phyloP scores from a whole-genome alignment of 768 basidiomycete species.

The Mycena latifolia region DNA sequence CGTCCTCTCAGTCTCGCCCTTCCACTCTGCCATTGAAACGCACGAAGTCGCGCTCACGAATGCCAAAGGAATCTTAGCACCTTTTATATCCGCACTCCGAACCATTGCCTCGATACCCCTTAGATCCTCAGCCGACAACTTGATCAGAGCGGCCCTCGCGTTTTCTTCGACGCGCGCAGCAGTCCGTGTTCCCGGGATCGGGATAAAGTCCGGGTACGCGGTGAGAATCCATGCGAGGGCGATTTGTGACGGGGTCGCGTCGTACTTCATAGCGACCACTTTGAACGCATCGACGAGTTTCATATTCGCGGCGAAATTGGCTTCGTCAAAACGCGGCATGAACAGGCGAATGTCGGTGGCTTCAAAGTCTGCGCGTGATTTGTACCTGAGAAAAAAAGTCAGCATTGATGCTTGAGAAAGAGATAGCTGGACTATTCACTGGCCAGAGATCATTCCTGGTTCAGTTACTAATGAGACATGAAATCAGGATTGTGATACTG shows the following conservation, averaged over 20 bases:
- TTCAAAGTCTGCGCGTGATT: conserved; percentile 4
- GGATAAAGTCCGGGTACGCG: conserved; percentile 2
- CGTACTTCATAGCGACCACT: conserved; percentile 2
- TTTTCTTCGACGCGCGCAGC: neutral
- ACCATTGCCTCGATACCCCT: too few species aligned
- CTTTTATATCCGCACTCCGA: conserved; percentile 1
- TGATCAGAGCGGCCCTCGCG: neutral
- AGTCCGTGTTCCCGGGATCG: neutral
- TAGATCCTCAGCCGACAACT: neutral
- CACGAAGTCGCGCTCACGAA: neutral
- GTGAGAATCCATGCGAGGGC: conserved; percentile 10
- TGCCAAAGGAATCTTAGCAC: neutral
- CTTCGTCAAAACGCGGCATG: conserved; percentile 6
- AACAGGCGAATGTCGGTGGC: neutral
- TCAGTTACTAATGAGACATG: neutral
- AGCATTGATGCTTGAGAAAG: neutral
- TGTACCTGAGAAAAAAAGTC: neutral
- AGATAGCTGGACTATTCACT: neutral
- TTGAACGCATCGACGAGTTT: neutral
- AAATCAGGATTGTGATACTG: neutral
- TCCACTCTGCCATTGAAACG: conserved; percentile 7
- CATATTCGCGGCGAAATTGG: neutral
- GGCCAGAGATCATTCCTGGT: conserved; percentile 2
- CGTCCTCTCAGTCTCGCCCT: neutral
- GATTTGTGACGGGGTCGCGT: neutral